A percentile compares a stretch with the other conserved stretches of the same genome.
phyloP scores from a whole-genome alignment of 805 yeast species.

The Brettanomyces custersianus region DNA sequence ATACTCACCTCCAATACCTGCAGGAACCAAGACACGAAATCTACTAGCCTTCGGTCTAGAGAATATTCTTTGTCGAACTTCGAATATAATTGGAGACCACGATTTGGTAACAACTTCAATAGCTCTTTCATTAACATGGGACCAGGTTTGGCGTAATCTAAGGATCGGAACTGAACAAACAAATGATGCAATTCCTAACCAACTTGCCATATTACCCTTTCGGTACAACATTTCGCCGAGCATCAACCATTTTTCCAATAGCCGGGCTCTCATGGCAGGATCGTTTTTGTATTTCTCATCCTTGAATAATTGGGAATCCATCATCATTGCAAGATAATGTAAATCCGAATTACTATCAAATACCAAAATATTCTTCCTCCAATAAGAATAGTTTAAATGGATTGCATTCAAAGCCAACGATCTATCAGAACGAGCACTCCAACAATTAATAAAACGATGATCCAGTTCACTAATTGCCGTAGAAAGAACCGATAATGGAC shows the following conservation, averaged over 20 bases:
- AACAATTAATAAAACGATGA: conserved; percentile 48
- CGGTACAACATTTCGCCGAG: conserved; percentile 71
- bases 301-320: conserved; percentile 60
- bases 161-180: conserved; percentile 77
- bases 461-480: conserved; percentile 60
- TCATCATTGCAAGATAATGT: conserved; percentile 69
- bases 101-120: conserved; percentile 59
- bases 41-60: conserved; percentile 27
- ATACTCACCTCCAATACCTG: conserved; percentile 72
- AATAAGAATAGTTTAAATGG: conserved; percentile 35
- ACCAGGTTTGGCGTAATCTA: conserved; percentile 70
- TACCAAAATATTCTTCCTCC: conserved; percentile 62
- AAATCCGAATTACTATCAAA: conserved; percentile 58
- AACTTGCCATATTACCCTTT: conserved; percentile 86
- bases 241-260: conserved; percentile 77
- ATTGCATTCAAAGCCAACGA: conserved; percentile 56
- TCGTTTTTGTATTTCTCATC: conserved; percentile 28
- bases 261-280: conserved; percentile 45
- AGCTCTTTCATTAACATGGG: conserved; percentile 49
- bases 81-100: conserved; percentile 92
- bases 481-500: conserved; percentile 48
- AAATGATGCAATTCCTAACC: conserved; percentile 83
- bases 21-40: conserved; percentile 73
- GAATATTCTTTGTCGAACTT: conserved; percentile 52
- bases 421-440: conserved; percentile 79